These are phyloP conservation scores for Phytophthora boehmeriae DNA, from an alignment of 352 stramenopile genomes.

Conservation along the genomic window DNA sequence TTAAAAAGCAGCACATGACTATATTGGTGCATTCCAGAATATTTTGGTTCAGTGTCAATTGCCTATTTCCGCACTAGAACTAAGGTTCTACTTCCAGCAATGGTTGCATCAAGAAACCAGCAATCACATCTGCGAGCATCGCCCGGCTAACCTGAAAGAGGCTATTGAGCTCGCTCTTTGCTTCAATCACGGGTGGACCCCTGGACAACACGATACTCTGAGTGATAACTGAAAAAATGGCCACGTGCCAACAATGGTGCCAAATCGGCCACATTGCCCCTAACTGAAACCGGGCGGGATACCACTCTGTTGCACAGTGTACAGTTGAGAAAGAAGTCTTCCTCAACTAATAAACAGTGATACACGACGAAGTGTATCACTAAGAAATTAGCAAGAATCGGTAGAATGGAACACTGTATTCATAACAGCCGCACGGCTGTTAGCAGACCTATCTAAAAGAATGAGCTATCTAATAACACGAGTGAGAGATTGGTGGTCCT, in stretches of 20 bases:
- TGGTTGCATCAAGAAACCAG: not conserved
- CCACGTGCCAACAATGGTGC: not conserved
- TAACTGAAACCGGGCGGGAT: too few relatives aligned
- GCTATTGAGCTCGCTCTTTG: not conserved
- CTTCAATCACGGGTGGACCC: not conserved
- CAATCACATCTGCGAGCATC: not conserved
- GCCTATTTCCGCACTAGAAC: slow-evolving; percentile 7
- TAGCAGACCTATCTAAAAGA: too few relatives aligned
- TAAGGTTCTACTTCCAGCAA: slow-evolving; percentile 15
- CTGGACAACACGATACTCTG: not conserved
- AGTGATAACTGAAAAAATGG: not conserved
- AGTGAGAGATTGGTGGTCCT: too few relatives aligned
- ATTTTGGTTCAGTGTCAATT: slow-evolving; percentile 3
- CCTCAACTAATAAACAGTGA: too few relatives aligned
- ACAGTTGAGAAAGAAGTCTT: too few relatives aligned
- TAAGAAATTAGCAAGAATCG: too few relatives aligned
- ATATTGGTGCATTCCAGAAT: slow-evolving; percentile 10
- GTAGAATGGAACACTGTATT: too few relatives aligned
- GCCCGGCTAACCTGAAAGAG: not conserved
- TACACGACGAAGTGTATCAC: too few relatives aligned
- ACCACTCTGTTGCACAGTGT: too few relatives aligned
- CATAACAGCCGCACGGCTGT: too few relatives aligned
- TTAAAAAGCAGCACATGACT: slow-evolving; percentile 6
- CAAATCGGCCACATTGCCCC: not conserved
- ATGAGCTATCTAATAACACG: too few relatives aligned